These are phyloP conservation scores for Diutina sp. DNA, from an alignment of 1,139 yeast genomes.

Conservation along the genomic window DNA sequence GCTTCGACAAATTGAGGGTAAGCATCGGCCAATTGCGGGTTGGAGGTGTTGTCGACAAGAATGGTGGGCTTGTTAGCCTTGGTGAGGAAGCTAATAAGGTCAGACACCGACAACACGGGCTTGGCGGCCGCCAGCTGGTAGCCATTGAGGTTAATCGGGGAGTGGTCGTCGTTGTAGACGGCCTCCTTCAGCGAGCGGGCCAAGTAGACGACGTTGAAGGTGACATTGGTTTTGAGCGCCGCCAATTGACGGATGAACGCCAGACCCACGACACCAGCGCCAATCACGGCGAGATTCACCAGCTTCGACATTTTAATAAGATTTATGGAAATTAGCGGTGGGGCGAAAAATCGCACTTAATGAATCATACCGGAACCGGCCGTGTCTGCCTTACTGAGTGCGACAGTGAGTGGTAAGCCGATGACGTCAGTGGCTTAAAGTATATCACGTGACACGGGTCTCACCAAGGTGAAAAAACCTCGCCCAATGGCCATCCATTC, in stretches of 20 bases:
- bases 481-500: not conserved
- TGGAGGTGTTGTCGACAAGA: conserved; percentile 88
- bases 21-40: conserved; percentile 56
- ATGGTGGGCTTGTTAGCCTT: conserved; percentile 65
- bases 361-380: not conserved
- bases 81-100: conserved; percentile 48
- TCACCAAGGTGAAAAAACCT: not conserved
- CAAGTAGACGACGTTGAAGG: conserved; percentile 67
- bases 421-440: not conserved
- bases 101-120: conserved; percentile 41
- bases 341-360: not conserved
- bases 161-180: conserved; percentile 51
- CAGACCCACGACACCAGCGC: conserved; percentile 92
- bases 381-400: not conserved
- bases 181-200: conserved; percentile 64
- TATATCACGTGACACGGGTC: not conserved
- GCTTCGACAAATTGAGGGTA: conserved; percentile 63
- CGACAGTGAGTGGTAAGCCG: not conserved
- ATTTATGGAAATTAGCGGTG: not conserved
- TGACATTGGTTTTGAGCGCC: conserved; percentile 47
- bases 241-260: conserved; percentile 58
- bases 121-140: conserved; percentile 45
- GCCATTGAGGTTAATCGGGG: conserved; percentile 49
- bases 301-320: conserved; percentile 18
- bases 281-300: conserved; percentile 72